Percentiles rank a stretch among this genome's conserved stretches.
These are phyloP conservation scores for Kazachstania taianensis DNA, from an alignment of 805 yeast genomes.

Conservation along the genomic window DNA sequence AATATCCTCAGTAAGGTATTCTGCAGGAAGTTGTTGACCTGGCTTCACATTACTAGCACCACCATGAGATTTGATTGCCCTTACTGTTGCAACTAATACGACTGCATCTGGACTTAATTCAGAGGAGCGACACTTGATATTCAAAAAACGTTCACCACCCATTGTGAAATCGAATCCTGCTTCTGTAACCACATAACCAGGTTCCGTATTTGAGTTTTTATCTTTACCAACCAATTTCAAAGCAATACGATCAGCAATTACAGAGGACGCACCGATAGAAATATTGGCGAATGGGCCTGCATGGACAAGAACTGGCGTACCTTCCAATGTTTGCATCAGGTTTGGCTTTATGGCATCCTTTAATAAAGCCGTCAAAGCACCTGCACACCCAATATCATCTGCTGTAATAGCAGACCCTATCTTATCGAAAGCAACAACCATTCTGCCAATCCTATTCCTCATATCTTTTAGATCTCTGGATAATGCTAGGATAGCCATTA, in stretches of 20 bases:
- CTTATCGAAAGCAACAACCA: constrained; percentile 76
- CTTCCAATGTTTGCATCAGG: constrained; percentile 94
- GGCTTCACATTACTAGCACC: constrained; percentile 97
- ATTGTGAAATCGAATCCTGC: constrained; percentile 98
- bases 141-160: constrained; percentile 97
- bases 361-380: constrained; percentile 88
- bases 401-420: constrained; percentile 79
- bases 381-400: constrained; percentile 92
- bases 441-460: constrained; percentile 77
- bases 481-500: constrained; percentile 91
- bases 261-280: constrained; percentile 93
- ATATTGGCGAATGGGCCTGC: constrained; percentile 98
- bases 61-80: constrained; percentile 95
- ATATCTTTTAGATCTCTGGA: constrained; percentile 69
- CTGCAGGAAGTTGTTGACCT: constrained; percentile 77
- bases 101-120: constrained; percentile 84
- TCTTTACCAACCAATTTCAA: constrained; percentile 73
- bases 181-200: constrained; percentile 90
- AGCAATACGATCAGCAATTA: constrained; percentile 87
- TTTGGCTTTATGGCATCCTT: constrained; percentile 96
- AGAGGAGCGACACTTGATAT: constrained; percentile 89
- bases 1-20: constrained; percentile 69
- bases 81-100: constrained; percentile 88
- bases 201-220: constrained; percentile 29
- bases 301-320: constrained; percentile 94